Evolutionary conservation across 768 basidiomycete species (phyloP).

Genomic region (Serendipita sp.): DNA sequence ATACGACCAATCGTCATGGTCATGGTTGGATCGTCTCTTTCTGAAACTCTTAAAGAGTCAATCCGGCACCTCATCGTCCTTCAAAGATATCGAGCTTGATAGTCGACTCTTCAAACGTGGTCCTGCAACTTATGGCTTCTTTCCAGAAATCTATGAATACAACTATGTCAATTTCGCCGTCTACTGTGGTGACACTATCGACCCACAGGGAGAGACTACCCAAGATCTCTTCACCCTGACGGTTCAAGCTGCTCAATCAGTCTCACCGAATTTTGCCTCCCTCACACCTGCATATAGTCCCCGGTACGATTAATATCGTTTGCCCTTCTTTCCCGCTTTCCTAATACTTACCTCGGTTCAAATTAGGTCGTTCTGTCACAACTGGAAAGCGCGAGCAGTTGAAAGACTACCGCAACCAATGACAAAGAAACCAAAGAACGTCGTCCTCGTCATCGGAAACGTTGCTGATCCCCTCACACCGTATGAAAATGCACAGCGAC

Average conservation of each 20-base stretch:
- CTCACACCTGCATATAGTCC: not conserved
- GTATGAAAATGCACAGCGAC: not conserved
- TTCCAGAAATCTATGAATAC: not conserved
- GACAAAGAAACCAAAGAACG: not conserved
- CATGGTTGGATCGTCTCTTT: not conserved
- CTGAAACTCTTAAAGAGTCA: not conserved
- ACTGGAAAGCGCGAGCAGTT: not conserved
- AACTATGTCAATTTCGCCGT: not conserved
- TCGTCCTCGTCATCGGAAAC: not conserved
- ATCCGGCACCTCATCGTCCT: not conserved
- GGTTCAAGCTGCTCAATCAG: not conserved
- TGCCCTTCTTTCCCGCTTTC: not conserved
- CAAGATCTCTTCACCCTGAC: not conserved
- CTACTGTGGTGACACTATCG: not conserved
- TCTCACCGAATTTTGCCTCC: not conserved
- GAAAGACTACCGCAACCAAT: not conserved
- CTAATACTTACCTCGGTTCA: not conserved
- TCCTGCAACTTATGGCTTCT: not conserved
- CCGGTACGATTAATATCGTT: no score
- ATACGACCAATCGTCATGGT: not conserved
- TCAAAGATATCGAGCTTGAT: not conserved
- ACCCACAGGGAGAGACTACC: not conserved
- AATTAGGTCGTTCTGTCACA: not conserved
- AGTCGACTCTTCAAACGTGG: not conserved
- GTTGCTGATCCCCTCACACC: not conserved